A percentile compares a stretch with the other conserved stretches of the same genome.
Conservation (phyloP, 106 monocot genomes). For the Alisma plantagoaquatica region DNA sequence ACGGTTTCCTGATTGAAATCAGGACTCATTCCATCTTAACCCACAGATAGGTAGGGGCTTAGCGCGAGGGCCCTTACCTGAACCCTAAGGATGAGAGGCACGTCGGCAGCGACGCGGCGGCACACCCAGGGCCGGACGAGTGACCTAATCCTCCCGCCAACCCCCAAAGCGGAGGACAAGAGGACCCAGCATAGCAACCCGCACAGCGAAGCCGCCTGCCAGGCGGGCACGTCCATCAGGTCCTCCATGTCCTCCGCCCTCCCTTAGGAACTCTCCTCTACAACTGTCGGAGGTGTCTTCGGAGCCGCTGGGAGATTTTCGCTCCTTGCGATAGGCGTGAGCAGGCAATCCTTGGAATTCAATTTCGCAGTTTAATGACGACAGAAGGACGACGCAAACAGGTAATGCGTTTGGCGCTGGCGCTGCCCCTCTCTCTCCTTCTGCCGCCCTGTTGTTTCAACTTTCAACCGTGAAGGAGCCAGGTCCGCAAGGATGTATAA, state of each 20-base stretch:
- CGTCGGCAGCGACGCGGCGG: constrained; percentile 47
- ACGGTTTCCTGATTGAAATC: not conserved
- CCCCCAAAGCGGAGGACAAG: constrained; percentile 34
- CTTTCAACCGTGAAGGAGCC: no score
- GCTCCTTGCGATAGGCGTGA: no score
- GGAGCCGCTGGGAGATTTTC: no score
- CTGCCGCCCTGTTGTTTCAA: no score
- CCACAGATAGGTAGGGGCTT: not conserved
- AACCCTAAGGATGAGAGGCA: constrained; percentile 35
- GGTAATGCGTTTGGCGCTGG: no score
- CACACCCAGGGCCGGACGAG: constrained; percentile 62
- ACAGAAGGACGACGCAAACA: no score
- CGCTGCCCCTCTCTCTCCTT: no score
- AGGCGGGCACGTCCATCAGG: constrained; percentile 17
- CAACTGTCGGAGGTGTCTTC: no score
- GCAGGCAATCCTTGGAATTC: no score
- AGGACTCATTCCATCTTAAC: no score
- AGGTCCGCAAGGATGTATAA: no score
- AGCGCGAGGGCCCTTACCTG: constrained; percentile 31
- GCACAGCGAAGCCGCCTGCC: constrained; percentile 51
- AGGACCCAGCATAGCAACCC: constrained; percentile 39
- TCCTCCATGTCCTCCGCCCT: constrained; percentile 20
- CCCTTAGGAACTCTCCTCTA: not conserved
- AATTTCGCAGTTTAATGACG: no score
- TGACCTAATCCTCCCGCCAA: constrained; percentile 46